Base-by-base conservation (phyloP, 2,329 filamentous ascomycete genomes). In the Boeremia exigua region DNA sequence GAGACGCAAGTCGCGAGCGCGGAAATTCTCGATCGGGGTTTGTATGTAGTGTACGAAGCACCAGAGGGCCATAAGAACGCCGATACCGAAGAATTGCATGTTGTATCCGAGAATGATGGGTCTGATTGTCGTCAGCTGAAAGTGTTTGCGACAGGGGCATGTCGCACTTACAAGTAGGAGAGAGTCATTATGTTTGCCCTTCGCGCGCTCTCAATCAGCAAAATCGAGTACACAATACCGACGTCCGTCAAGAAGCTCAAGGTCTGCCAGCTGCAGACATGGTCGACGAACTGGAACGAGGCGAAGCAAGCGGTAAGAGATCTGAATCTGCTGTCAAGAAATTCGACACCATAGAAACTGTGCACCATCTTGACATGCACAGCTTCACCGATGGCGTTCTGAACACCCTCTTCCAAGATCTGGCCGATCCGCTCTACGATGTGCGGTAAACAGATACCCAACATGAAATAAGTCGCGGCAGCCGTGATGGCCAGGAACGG, bases 11-110 rank as follows among this genome's bases (percentile, higher is more conserved):
- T 58, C 58, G 15, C 49, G 50, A 19, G 57, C 54, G 17, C 54
- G 52, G 52, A 62, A 60, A 43, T 53, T 62, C 9, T 56, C 49
- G 40, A 62, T 57, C 8, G 60, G 58, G 1, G 52, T 54, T 33
- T 62, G 60, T 7, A 58, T 37, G 52, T 62, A 62, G 17, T 58
- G 52, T 2, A 56, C 30, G n/a, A 60, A 47, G 36, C 49, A 62
- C 38, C 56, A 62, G 9, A 60, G 37, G 11, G 49, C 51, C 46
- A 60, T 56, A 8, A 62, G 23, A 1, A 50, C 43, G 10, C 57
- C 60, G 23, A 56, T 39, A 4, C 58, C 60, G 9, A 51, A 56
- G 30, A 59, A 55, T 12, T 59, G 56, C 48, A 51, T 54, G 32
- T 58, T 58, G 51, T 58, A 62, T 12, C 56, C 60, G 8, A 59